Base-by-base conservation (phyloP, 306 rosid species). In the Lithocarpus polystachyus region DNA sequence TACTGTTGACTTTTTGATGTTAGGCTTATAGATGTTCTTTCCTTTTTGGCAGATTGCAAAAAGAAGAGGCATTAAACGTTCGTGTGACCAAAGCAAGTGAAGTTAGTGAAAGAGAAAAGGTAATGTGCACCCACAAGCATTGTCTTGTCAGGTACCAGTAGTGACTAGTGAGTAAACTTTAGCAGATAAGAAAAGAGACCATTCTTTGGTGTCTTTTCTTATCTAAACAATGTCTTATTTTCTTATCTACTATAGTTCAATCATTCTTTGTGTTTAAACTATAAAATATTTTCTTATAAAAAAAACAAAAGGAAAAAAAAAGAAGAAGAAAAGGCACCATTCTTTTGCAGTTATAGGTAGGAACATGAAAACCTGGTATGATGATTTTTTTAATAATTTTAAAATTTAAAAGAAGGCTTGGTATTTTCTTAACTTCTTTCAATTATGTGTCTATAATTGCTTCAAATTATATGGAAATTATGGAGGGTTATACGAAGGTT, bases 61-160 rank as follows among this genome's bases (percentile, higher is more conserved):
- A 93, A 65, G 98, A 91, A 89, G 99, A 96, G 84, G 96, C 99
- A 18, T 74, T 96, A 48, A 90, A 93, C 75, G 99, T 96, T 83
- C 97, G 99, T 23, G 87, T 86, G 57, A 54, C 89, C 68, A 96
- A 88, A 86, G 87, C 84, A 59, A 83, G 84, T 88, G 99, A 91
- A 84, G 88, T 87, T 61, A 57, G 85, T 83, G 98, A 89, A 88
- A 93, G 88, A 82, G 98, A 96, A 87, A 96, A 96, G 99, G 99
- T 96, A 87, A 81, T 18, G 24, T 68, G 72, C 79, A 74, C 54
- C 62, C 72, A 33, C 51, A 20, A 12, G 79, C 75, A 43, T 68
- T 75, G 72, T 17, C 60, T 35, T 72, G 67, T 76, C 43, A 54
- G 76, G 35, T 68, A 69, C 75, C 72, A 17, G 72, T 40, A 7